Conservation (phyloP, 345 rosid species). For the Dipteronia dyeriana region DNA sequence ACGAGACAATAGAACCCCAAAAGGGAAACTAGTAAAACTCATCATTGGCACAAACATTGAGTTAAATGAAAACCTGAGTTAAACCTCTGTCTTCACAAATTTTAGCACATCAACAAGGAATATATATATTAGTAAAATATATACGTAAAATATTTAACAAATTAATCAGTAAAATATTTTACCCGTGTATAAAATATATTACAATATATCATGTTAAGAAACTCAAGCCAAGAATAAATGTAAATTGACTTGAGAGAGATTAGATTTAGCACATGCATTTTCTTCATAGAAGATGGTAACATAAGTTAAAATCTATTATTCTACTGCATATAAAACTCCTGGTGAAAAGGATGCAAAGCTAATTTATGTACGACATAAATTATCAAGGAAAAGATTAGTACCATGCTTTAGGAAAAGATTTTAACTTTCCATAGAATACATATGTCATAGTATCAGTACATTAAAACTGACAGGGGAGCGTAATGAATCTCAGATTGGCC, state of each 20-base stretch:
- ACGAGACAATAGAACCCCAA: not conserved
- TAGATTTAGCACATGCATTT: not conserved
- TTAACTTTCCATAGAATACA: not conserved
- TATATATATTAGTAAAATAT: not conserved
- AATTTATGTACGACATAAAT: no score
- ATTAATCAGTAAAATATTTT: not conserved
- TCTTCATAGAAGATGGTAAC: not conserved
- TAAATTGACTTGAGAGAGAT: not conserved
- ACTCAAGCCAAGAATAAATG: not conserved
- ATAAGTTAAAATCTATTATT: no score
- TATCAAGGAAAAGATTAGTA: not conserved
- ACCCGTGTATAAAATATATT: not conserved
- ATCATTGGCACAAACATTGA: not conserved
- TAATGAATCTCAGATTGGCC: not conserved
- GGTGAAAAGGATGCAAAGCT: not conserved
- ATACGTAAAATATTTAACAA: no score
- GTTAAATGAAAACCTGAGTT: not conserved
- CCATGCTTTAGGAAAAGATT: not conserved
- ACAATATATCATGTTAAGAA: not conserved
- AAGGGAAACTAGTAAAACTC: not conserved
- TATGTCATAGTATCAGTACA: not conserved
- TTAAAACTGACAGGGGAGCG: no score
- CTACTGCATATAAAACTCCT: not conserved
- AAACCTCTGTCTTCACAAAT: not conserved
- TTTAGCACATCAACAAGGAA: not conserved